Evolutionary conservation across 768 basidiomycete species (phyloP), one percentile per base, ranked within the genome.

Genomic region (Leccinum fibrillosum): DNA sequence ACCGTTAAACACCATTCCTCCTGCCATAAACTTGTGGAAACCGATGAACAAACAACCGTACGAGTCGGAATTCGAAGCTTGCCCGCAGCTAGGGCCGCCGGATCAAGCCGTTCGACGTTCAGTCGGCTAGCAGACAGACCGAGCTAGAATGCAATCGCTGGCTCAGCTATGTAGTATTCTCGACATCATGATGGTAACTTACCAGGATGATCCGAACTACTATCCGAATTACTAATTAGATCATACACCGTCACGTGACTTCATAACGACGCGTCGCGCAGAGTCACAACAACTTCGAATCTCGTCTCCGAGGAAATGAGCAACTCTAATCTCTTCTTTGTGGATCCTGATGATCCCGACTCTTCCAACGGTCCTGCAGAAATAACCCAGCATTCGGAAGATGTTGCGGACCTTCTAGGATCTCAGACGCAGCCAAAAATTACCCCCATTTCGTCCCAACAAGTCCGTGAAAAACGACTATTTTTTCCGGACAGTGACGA

Each of bases 281-380:
- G 13, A 15, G 6, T 39, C 0, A 17, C n/a, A n/a, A 42, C n/a
- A n/a, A n/a, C 39, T 42, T 42, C 7, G 39, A 42, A 8, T 42
- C 39, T 42, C 15, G n/a, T 44, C 42, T n/a, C 30, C n/a, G 39
- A 39, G 13, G 6, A 44, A 21, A 71, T 72, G 68, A 55, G 44
- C 42, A 35, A 47, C 49, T 37, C 11, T 12, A 71, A 69, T 7
- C 71, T 81, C 10, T 89, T 89, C 67, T 88, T 89, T 69, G 81
- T 83, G 37, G 79, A 78, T 35, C 83, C 86, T 15, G 76, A 76
- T 35, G 85, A 82, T 55, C 78, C 84, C 49, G 76, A 75, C 8
- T 75, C 75, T 19, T 50, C 57, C 37, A 30, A 23, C 30, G 51
- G 34, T 25, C 28, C 4, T 13, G 28, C 45, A 23, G 54, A 51